Evolutionary conservation across 352 stramenopile species (phyloP).

Genomic region (Globisporangium viniferum): DNA sequence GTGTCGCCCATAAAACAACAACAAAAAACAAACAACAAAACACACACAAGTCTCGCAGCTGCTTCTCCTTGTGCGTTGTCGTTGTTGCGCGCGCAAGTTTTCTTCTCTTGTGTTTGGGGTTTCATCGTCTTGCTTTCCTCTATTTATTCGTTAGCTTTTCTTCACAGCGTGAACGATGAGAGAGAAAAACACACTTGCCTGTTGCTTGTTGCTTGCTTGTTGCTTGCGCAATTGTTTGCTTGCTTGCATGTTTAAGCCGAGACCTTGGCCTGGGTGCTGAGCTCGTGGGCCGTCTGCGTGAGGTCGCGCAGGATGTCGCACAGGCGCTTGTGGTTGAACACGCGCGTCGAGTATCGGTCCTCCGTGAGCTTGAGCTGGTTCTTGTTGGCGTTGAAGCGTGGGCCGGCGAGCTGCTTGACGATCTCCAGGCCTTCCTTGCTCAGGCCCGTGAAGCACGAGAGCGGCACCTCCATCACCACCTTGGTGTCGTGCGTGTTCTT

Average conservation of each 20-base stretch:
- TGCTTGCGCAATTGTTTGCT: not conserved
- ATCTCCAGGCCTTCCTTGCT: slow-evolving; percentile 44
- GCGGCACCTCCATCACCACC: slow-evolving; percentile 74
- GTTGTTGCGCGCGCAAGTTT: not conserved
- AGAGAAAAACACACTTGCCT: not conserved
- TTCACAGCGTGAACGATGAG: not conserved
- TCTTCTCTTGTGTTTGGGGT: not conserved
- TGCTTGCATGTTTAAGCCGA: slow-evolving; percentile 16
- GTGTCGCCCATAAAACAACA: slow-evolving; percentile 3
- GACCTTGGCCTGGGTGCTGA: slow-evolving; percentile 40
- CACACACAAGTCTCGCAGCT: slow-evolving; percentile 6
- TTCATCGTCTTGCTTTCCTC: slow-evolving; percentile 9
- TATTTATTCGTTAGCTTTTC: slow-evolving; percentile 1
- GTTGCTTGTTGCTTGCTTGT: slow-evolving; percentile 11
- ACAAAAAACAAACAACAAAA: slow-evolving; percentile 3
- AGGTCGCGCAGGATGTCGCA: slow-evolving; percentile 80
- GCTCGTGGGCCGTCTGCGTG: slow-evolving; percentile 62
- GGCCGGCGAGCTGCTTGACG: slow-evolving; percentile 65
- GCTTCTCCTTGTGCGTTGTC: not conserved
- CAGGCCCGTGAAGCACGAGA: slow-evolving; percentile 60
- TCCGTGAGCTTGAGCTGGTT: slow-evolving; percentile 76
- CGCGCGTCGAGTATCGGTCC: slow-evolving; percentile 71
- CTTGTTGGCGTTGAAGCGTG: slow-evolving; percentile 79
- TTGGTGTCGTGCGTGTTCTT: slow-evolving; percentile 81
- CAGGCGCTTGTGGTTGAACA: slow-evolving; percentile 85